Conservation (phyloP, 257 asterid genomes). For the Fraxinus americana region DNA sequence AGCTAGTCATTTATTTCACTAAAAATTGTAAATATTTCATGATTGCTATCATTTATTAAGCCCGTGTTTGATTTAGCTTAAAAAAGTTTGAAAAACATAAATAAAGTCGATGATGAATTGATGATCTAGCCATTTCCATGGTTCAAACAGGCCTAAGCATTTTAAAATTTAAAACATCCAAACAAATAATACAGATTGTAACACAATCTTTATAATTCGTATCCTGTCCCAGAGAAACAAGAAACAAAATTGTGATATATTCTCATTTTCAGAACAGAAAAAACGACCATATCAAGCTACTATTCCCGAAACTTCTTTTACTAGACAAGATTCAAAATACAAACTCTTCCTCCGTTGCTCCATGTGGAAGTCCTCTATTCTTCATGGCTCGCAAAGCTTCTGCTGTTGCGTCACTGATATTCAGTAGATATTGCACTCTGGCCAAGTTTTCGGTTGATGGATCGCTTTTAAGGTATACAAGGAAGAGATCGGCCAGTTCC, state of each 20-base stretch:
- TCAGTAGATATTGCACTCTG: slow-evolving; percentile 76
- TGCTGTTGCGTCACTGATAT: slow-evolving; percentile 74
- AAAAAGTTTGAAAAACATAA: no score
- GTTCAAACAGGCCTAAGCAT: neutral
- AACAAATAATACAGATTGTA: neutral
- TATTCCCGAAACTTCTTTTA: neutral
- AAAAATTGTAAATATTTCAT: no score
- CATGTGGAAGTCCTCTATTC: slow-evolving; percentile 50
- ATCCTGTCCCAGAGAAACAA: slow-evolving; percentile 15
- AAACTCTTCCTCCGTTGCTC: slow-evolving; percentile 66
- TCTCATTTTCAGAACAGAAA: slow-evolving; percentile 15
- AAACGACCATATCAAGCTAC: neutral
- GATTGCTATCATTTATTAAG: no score
- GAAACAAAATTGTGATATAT: slow-evolving; percentile 29
- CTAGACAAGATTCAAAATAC: slow-evolving; percentile 43
- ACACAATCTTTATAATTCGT: slow-evolving; percentile 1
- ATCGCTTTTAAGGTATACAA: slow-evolving; percentile 59
- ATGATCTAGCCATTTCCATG: neutral
- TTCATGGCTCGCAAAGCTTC: slow-evolving; percentile 56
- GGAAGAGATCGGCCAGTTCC: slow-evolving; percentile 74
- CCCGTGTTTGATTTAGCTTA: no score
- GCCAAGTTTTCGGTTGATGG: slow-evolving; percentile 64
- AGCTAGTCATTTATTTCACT: no score
- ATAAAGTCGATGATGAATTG: neutral
- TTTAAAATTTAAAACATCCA: neutral